Conservation (phyloP, 768 basidiomycete genomes). For the Amanita polypyramis region DNA sequence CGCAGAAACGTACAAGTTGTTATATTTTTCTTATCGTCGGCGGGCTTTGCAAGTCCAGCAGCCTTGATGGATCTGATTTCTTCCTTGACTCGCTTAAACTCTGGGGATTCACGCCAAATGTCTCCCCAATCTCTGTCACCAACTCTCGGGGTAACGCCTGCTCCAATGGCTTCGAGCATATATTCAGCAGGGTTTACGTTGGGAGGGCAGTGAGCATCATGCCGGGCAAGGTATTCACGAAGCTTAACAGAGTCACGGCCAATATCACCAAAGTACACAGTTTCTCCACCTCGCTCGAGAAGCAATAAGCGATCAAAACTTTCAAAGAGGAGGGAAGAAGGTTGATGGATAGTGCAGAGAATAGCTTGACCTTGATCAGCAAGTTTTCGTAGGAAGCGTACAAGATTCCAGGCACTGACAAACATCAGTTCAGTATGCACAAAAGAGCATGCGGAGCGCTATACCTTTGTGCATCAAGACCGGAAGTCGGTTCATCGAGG, state of each 20-base stretch:
- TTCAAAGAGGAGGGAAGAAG: slow-evolving; percentile 78
- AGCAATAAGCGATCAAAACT: slow-evolving; percentile 69
- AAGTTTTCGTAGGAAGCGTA: slow-evolving; percentile 74
- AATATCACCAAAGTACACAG: slow-evolving; percentile 91
- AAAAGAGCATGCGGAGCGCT: slow-evolving; percentile 6
- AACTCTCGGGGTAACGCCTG: slow-evolving; percentile 61
- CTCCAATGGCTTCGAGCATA: slow-evolving; percentile 82
- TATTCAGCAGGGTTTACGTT: slow-evolving; percentile 76
- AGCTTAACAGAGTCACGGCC: slow-evolving; percentile 61
- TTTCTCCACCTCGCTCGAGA: slow-evolving; percentile 72
- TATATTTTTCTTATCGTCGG: slow-evolving; percentile 26
- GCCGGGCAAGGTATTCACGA: slow-evolving; percentile 63
- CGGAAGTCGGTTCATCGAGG: slow-evolving; percentile 42
- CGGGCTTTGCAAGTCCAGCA: slow-evolving; percentile 32
- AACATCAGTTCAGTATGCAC: slow-evolving; percentile 36
- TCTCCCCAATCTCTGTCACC: slow-evolving; percentile 82
- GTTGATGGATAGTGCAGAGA: slow-evolving; percentile 86
- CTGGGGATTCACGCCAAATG: slow-evolving; percentile 69
- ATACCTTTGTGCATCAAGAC: slow-evolving; percentile 33
- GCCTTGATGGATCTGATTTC: slow-evolving; percentile 39
- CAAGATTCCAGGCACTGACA: slow-evolving; percentile 71
- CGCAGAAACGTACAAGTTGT: slow-evolving; percentile 34
- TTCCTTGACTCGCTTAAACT: slow-evolving; percentile 30
- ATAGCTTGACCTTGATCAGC: slow-evolving; percentile 84
- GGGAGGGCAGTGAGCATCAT: slow-evolving; percentile 66